phyloP scores from a whole-genome alignment of 2,329 filamentous ascomycete species.

The Mariannaea elegans region DNA sequence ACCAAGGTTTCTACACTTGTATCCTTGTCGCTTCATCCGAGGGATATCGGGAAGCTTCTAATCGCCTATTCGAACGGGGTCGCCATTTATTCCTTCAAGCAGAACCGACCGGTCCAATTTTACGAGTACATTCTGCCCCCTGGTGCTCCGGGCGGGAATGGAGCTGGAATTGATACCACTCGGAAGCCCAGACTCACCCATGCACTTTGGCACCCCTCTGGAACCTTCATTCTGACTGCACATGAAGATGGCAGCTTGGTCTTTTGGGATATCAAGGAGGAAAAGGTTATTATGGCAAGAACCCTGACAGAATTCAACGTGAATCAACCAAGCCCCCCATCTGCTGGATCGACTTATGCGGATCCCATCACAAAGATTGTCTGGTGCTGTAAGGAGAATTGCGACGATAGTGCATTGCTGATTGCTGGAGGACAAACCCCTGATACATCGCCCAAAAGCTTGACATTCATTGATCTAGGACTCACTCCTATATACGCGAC shows the following conservation, averaged over 20 bases:
- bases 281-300: slow-evolving; percentile 82
- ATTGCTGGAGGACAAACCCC: slow-evolving; percentile 82
- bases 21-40: slow-evolving; percentile 84
- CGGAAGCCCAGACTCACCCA: slow-evolving; percentile 81
- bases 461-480: slow-evolving; percentile 92
- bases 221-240: slow-evolving; percentile 85
- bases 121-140: slow-evolving; percentile 84
- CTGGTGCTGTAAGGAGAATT: slow-evolving; percentile 95
- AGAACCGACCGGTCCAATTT: slow-evolving; percentile 79
- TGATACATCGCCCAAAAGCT: slow-evolving; percentile 73
- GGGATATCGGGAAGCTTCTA: slow-evolving; percentile 89
- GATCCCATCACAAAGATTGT: slow-evolving; percentile 81
- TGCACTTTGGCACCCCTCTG: slow-evolving; percentile 93
- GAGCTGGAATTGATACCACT: slow-evolving; percentile 65
- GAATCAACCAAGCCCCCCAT: slow-evolving; percentile 67
- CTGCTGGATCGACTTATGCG: slow-evolving; percentile 66
- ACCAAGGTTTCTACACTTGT: slow-evolving; percentile 71
- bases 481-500: slow-evolving; percentile 90
- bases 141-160: slow-evolving; percentile 86
- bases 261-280: slow-evolving; percentile 94
- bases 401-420: slow-evolving; percentile 90
- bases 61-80: slow-evolving; percentile 92
- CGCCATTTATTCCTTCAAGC: slow-evolving; percentile 93
- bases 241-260: slow-evolving; percentile 93
- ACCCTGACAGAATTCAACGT: slow-evolving; percentile 80